These are phyloP conservation scores for Starmerella roubikii DNA, from an alignment of 805 yeast species.

Conservation along the genomic window DNA sequence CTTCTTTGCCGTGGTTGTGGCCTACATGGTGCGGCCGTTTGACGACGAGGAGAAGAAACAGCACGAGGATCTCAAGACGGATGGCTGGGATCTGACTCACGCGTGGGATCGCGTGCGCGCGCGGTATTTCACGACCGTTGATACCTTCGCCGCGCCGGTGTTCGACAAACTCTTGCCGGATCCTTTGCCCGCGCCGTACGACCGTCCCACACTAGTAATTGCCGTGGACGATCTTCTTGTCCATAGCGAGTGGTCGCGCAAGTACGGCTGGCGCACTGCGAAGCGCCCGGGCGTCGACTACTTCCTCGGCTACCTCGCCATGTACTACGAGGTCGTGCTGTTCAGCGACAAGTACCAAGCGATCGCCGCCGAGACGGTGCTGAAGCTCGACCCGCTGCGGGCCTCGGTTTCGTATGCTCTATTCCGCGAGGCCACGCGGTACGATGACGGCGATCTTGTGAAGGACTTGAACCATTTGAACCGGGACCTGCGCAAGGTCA, in stretches of 20 bases:
- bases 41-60: constrained; percentile 61
- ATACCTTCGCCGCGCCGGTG: constrained; percentile 84
- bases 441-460: constrained; percentile 75
- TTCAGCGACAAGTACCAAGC: constrained; percentile 77
- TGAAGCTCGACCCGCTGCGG: constrained; percentile 84
- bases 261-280: constrained; percentile 95
- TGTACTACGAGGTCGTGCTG: constrained; percentile 88
- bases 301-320: constrained; percentile 85
- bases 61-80: constrained; percentile 43
- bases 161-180: constrained; percentile 89
- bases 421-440: constrained; percentile 81
- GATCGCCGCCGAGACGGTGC: constrained; percentile 70
- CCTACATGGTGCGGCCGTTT: constrained; percentile 73
- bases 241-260: constrained; percentile 83
- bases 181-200: constrained; percentile 78
- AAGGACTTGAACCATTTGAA: constrained; percentile 84
- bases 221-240: constrained; percentile 80
- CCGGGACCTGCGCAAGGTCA: constrained; percentile 73
- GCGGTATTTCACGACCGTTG: constrained; percentile 62
- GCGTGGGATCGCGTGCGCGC: constrained; percentile 57
- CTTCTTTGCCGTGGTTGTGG: constrained; percentile 42
- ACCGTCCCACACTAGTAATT: constrained; percentile 85
- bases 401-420: constrained; percentile 78
- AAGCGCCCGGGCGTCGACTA: constrained; percentile 98
- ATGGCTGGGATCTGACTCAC: constrained; percentile 44